These are phyloP conservation scores for Phytophthora pluvialis DNA, from an alignment of 352 stramenopile genomes.

Conservation along the genomic window DNA sequence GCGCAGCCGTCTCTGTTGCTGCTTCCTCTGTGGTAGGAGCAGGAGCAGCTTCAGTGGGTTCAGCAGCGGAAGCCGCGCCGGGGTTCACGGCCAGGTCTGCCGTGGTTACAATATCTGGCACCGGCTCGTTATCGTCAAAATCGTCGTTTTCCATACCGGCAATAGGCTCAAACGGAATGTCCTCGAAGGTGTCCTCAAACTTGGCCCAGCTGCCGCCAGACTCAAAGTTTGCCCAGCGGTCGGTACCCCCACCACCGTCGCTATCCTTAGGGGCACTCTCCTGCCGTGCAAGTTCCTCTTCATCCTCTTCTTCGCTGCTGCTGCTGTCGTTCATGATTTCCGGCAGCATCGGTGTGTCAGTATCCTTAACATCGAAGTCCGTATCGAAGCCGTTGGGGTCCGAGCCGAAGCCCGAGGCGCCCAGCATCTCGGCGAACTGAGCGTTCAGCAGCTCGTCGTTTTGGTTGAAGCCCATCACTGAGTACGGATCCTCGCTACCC, in stretches of 20 bases:
- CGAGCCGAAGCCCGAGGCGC: slow-evolving; percentile 66
- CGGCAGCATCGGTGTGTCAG: slow-evolving; percentile 77
- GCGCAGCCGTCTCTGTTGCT: slow-evolving; percentile 15
- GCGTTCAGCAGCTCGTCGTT: slow-evolving; percentile 80
- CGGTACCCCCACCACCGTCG: slow-evolving; percentile 16
- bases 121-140: slow-evolving; percentile 44
- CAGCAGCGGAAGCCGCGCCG: slow-evolving; percentile 9
- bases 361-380: slow-evolving; percentile 76
- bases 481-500: slow-evolving; percentile 72
- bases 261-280: slow-evolving; percentile 27
- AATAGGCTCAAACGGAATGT: slow-evolving; percentile 62
- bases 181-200: slow-evolving; percentile 72
- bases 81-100: slow-evolving; percentile 24
- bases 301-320: slow-evolving; percentile 87
- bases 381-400: slow-evolving; percentile 67
- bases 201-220: slow-evolving; percentile 66
- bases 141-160: slow-evolving; percentile 58
- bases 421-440: slow-evolving; percentile 87
- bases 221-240: slow-evolving; percentile 76
- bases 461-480: slow-evolving; percentile 75
- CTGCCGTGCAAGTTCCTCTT: slow-evolving; percentile 60
- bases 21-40: slow-evolving; percentile 13
- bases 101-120: slow-evolving; percentile 33
- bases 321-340: slow-evolving; percentile 91
- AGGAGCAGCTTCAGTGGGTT: slow-evolving; percentile 2